Evolutionary conservation across 2,329 filamentous ascomycete genomes (phyloP), one percentile per base, ranked within the genome.

Genomic region (Ceratocystis cubensis): DNA sequence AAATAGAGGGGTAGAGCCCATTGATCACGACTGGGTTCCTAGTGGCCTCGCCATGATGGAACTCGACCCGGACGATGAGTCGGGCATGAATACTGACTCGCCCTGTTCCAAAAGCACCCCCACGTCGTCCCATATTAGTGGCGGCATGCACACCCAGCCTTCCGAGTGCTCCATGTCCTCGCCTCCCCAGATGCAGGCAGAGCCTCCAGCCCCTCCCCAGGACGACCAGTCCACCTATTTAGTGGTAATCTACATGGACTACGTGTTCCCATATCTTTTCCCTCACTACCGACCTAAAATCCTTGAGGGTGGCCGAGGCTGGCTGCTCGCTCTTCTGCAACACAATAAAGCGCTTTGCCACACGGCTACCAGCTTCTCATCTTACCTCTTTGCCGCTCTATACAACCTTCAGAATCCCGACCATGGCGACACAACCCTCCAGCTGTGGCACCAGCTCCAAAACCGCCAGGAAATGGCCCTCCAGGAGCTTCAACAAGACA

Each of bases 241-340:
- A 56, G 74, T 82, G 66, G 83, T 84, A 79, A 78, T 83, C 66
- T 87, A 85, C 71, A 76, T 86, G 59, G 84, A 87, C 72, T 80
- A 83, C 69, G 77, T 86, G 22, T 80, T 86, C 69, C 84, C 84
- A 1, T 82, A 85, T 69, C 74, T 86, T 0, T 86, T 84, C 71
- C 85, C 85, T 1, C 83, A 85, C 71, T 87, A 86, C 73, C 78
- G 78, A 2, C 84, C 84, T 0, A 76, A 77, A 1, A 71, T 84
- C 5, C 75, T 82, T 2, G 76, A 81, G 66, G 80, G 82, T n/a
- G 84, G 84, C 15, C 79, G 81, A 62, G 79, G 81, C 30, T 87
- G 84, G 84, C 76, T 87, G 33, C 74, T 87, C 45, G 79, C 81
- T 37, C 75, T 84, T 53, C 75, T 86, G 8, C 77, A 82, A 66